Evolutionary conservation across 2,329 filamentous ascomycete genomes (phyloP).

Genomic region (Cladophialophora chaetospira): DNA sequence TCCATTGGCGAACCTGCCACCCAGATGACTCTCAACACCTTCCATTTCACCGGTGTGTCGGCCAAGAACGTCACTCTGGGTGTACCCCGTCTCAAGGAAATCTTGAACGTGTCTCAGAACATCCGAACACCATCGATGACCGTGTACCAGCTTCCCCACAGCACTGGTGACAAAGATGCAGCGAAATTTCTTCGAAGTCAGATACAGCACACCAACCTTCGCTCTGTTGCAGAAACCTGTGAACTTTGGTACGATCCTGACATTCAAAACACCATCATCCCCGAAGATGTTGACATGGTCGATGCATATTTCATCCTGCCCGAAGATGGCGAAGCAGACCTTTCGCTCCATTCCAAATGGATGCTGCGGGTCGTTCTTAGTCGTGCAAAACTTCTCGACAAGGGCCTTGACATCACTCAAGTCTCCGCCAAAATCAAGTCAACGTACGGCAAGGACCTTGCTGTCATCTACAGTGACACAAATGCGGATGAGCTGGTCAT

Average conservation of each 20-base stretch:
- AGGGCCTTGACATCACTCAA: conserved; percentile 86
- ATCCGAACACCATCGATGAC: conserved; percentile 99
- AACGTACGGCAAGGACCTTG: conserved; percentile 79
- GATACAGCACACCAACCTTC: conserved; percentile 92
- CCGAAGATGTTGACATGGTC: conserved; percentile 88
- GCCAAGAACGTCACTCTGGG: conserved; percentile 99
- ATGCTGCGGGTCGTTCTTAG: conserved; percentile 89
- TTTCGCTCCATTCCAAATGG: conserved; percentile 81
- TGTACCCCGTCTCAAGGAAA: conserved; percentile 99
- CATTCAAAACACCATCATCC: conserved; percentile 79
- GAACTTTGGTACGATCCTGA: conserved; percentile 98
- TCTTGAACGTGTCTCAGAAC: conserved; percentile 94
- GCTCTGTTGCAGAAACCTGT: conserved; percentile 85
- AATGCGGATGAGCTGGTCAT: conserved; percentile 95
- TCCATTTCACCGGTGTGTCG: conserved; percentile 99
- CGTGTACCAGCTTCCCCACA: conserved; percentile 72
- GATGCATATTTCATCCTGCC: conserved; percentile 96
- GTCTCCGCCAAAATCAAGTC: conserved; percentile 88
- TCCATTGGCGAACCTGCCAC: conserved; percentile 98
- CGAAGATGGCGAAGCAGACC: conserved; percentile 70
- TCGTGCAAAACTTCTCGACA: conserved; percentile 92
- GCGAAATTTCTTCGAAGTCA: conserved; percentile 84
- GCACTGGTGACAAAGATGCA: conserved; percentile 68
- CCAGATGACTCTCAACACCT: conserved; percentile 99
- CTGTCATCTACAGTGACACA: conserved; percentile 95